Evolutionary conservation across 169 alveolate species (phyloP), one percentile per base, ranked within the genome.

Genomic region (Cryptosporidium sp.): DNA sequence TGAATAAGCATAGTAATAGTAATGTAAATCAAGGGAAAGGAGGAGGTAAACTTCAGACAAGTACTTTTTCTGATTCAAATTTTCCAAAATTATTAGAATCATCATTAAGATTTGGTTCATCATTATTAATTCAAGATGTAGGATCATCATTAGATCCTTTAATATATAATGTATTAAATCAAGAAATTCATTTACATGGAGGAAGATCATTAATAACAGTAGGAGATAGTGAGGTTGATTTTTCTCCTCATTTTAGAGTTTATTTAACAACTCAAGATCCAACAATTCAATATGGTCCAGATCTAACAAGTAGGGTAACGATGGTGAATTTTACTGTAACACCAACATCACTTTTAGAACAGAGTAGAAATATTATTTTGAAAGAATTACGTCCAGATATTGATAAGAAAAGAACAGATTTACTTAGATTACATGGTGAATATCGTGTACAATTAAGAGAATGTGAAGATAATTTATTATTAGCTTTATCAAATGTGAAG

Each of bases 261-360:
- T 97, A 95, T 85, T 95, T 98, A 96, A 96, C 98, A 7, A 97
- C 99, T 8, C 95, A 99, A 65, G 98, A 98, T 92, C 95, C 98
- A 14, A 94, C 96, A 42, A 96, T 98, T n/a, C 96, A 94, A 75
- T 97, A 97, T 91, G 97, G 99, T 1, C 99, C 99, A 29, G 99
- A 98, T 93, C 87, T 98, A 52, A 97, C 99, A 93, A 96, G 99
- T 61, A 94, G 99, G 84, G 99, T 98, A 23, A 97, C 99, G 10
- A 97, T 98, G 86, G 97, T 97, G 12, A 98, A 98, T 95, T 97
- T 97, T 93, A 97, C 99, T 29, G 96, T 97, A 35, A 97, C 99
- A 10, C 98, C 99, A 29, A 93, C 98, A 48, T 96, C 99, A 31
- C 94, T 98, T 33, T 97, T 96, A 58, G 96, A 97, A 70, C 94